These are phyloP conservation scores for Triadica sebifera DNA, from an alignment of 345 rosid genomes.

Conservation along the genomic window DNA sequence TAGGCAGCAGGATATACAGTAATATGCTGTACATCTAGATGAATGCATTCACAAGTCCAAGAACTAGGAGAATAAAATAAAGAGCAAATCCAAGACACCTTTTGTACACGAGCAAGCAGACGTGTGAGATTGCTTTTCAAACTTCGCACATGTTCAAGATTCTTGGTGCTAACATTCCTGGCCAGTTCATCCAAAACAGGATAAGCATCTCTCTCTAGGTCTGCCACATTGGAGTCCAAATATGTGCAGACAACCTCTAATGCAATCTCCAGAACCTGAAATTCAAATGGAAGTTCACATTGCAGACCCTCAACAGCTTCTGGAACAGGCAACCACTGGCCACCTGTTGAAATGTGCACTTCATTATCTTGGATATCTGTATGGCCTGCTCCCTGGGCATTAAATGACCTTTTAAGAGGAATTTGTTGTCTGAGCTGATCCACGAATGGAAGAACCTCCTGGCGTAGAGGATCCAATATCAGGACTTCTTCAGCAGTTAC, in stretches of 20 bases:
- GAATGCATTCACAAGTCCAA: background rate
- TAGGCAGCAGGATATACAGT: background rate
- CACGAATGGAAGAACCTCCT: conserved; percentile 74
- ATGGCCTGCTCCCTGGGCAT: conserved; percentile 35
- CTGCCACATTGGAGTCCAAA: conserved; percentile 62
- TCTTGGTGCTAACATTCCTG: conserved; percentile 81
- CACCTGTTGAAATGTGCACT: conserved; percentile 41
- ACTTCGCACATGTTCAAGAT: conserved; percentile 88
- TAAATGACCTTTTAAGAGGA: conserved; percentile 42
- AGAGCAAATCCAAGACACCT: conserved; percentile 43
- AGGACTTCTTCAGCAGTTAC: conserved; percentile 83
- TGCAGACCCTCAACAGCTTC: conserved; percentile 77
- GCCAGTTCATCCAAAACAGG: conserved; percentile 90
- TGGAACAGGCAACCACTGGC: conserved; percentile 52
- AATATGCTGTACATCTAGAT: background rate
- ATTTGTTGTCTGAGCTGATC: conserved; percentile 76
- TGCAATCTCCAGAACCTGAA: conserved; percentile 94
- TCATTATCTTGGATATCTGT: conserved; percentile 38
- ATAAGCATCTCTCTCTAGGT: conserved; percentile 79
- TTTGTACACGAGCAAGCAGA: conserved; percentile 85
- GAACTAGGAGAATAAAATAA: background rate
- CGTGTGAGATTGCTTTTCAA: conserved; percentile 88
- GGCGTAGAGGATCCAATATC: conserved; percentile 67
- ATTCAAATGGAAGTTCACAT: conserved; percentile 86
- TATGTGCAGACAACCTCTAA: conserved; percentile 71